phyloP scores from a whole-genome alignment of 345 rosid species.

The Salix arbutifolia region DNA sequence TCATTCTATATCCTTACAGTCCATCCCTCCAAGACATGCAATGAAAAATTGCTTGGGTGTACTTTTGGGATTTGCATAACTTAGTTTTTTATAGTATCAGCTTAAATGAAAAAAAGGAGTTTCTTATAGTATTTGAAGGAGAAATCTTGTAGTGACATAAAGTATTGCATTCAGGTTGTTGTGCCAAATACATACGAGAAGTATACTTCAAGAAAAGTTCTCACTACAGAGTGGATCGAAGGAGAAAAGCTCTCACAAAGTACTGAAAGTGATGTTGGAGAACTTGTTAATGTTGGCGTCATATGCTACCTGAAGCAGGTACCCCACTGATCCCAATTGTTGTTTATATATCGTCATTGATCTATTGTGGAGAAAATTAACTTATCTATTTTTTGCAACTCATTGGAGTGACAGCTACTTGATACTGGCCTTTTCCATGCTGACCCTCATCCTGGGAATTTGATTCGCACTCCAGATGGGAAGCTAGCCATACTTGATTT shows the following conservation, averaged over 20 bases:
- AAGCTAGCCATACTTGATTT: conserved; percentile 94
- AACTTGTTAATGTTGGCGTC: conserved; percentile 91
- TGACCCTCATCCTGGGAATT: conserved; percentile 97
- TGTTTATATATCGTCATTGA: neutral
- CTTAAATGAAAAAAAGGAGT: too few species aligned
- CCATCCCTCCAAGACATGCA: neutral
- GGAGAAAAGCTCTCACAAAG: conserved; percentile 96
- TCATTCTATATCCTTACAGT: neutral
- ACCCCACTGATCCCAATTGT: conserved; percentile 2
- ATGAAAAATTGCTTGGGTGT: too few species aligned
- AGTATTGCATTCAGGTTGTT: conserved; percentile 52
- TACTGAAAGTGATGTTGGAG: conserved; percentile 91
- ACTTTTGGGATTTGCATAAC: neutral
- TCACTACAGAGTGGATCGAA: conserved; percentile 80
- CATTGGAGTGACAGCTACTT: conserved; percentile 58
- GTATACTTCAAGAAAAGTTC: conserved; percentile 94
- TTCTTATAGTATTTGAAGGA: neutral
- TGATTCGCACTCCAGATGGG: conserved; percentile 97
- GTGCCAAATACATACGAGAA: conserved; percentile 75
- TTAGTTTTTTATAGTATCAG: neutral
- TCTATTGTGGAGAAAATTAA: neutral
- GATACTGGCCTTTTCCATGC: conserved; percentile 99
- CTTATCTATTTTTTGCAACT: conserved; percentile 3
- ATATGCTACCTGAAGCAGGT: conserved; percentile 98
- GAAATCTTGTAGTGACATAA: neutral